A percentile compares a stretch with the other conserved stretches of the same genome.
Evolutionary conservation across 495 filamentous ascomycete genomes (phyloP).

Genomic region (Evansstolkia leycettana): DNA sequence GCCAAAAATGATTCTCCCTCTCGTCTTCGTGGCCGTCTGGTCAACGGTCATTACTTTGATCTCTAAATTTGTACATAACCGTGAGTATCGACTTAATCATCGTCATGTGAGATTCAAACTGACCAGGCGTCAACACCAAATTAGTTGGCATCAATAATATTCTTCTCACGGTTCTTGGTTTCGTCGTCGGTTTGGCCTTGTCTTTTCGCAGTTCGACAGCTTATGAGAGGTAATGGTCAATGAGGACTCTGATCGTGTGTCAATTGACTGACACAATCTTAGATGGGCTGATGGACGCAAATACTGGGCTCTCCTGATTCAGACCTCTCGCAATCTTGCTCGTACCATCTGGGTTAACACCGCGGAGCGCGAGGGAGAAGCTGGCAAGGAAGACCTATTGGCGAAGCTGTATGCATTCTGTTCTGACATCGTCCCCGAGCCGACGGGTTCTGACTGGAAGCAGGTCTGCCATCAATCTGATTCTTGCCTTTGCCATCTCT

Average conservation of each 20-base stretch:
- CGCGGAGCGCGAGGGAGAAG: constrained; percentile 49
- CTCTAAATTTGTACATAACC: constrained; percentile 33
- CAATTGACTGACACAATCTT: constrained; percentile 1
- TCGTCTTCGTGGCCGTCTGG: constrained; percentile 57
- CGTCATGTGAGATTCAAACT: background rate
- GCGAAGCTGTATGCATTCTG: constrained; percentile 43
- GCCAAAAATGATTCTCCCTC: constrained; percentile 67
- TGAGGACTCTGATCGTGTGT: background rate
- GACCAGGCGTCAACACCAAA: background rate
- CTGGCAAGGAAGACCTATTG: constrained; percentile 56
- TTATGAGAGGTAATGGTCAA: constrained; percentile 51
- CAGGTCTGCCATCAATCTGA: constrained; percentile 65
- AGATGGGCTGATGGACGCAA: constrained; percentile 61
- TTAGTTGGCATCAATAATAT: constrained; percentile 50
- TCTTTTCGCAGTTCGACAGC: constrained; percentile 77
- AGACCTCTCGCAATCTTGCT: constrained; percentile 60
- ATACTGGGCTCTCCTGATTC: constrained; percentile 64
- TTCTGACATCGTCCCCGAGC: too few species aligned
- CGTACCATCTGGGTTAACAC: constrained; percentile 71
- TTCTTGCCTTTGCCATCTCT: constrained; percentile 63
- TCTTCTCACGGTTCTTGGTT: constrained; percentile 75
- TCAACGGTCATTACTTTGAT: constrained; percentile 55
- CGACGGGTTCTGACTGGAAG: too few species aligned
- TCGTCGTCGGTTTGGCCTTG: constrained; percentile 74
- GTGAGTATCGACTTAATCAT: constrained; percentile 20